Evolutionary conservation across 805 yeast species (phyloP), one percentile per base, ranked within the genome.

Genomic region (Starmerella cellae): DNA sequence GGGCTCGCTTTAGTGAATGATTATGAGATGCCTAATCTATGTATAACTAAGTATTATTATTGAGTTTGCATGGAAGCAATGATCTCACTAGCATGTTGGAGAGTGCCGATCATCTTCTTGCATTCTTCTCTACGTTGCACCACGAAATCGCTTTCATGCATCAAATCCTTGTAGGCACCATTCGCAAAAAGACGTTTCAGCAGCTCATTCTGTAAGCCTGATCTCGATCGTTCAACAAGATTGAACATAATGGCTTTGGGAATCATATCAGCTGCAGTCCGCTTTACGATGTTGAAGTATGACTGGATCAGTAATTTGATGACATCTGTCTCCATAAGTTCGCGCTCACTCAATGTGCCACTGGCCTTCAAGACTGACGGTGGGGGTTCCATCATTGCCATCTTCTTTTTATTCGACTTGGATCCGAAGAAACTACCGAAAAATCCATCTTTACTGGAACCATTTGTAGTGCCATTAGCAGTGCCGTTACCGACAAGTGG

Each of bases 161-260:
- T 84, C 59, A 91, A 68, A 37, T 76, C 81, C 39, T 70, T 79
- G 57, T 84, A 68, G 3, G 53, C 54, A 53, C 81, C 83, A 35
- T 73, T 74, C 48, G 79, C 77, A 64, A 88, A 91, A 48, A 91
- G 69, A 62, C 82, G 82, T 64, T 82, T 94, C 51, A 91, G 69
- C 49, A 91, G 69, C 52, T 82, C 93, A 60, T 78, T 82, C 66
- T 93, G 98, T 55, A 91, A 81, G 55, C 83, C 93, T 43, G 75
- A 78, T 67, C 82, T 84, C 32, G 94, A 79, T 56, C 71, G 73
- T 49, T 77, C 78, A 55, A 91, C 88, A 60, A 91, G 72, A 62
- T 88, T 87, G 56, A 88, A 70, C 94, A 87, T 85, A 49, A 91
- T 74, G 3, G 96, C 93, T 66, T 91, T 91, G 53, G 98, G 98